Percentiles rank a stretch among this genome's conserved stretches.
These are phyloP conservation scores for Rhizopogon vinicolor DNA, from an alignment of 768 basidiomycete genomes.

Conservation along the genomic window DNA sequence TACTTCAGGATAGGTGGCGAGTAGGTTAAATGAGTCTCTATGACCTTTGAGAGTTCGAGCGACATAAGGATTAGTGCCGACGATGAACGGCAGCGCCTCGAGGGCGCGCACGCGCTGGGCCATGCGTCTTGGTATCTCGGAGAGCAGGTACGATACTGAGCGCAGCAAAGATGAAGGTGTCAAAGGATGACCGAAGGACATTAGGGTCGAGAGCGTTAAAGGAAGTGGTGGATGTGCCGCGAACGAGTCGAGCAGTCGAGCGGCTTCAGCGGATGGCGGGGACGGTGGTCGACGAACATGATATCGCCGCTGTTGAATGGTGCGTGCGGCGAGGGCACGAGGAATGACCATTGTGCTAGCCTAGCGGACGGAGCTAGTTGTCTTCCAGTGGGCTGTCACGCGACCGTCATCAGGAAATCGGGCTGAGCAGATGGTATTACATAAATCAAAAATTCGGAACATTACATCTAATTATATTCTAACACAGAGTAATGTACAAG, in stretches of 20 bases:
- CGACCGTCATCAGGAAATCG: too few relatives aligned
- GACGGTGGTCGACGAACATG: slow-evolving; percentile 40
- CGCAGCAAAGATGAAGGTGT: slow-evolving; percentile 65
- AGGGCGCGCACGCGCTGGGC: slow-evolving; percentile 71
- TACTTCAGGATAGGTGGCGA: slow-evolving; percentile 65
- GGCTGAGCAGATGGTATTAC: too few relatives aligned
- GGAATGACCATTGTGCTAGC: neutral
- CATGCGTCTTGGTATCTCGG: slow-evolving; percentile 74
- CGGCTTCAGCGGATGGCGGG: slow-evolving; percentile 47
- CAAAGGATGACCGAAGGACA: slow-evolving; percentile 74
- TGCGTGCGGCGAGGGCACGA: neutral
- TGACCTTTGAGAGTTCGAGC: slow-evolving; percentile 65
- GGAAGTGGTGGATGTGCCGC: slow-evolving; percentile 61
- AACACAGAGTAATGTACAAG: too few relatives aligned
- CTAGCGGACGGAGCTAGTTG: neutral
- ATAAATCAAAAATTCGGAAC: too few relatives aligned
- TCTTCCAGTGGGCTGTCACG: too few relatives aligned
- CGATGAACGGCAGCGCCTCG: slow-evolving; percentile 80
- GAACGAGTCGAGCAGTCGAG: slow-evolving; percentile 58
- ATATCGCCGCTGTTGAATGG: slow-evolving; percentile 7
- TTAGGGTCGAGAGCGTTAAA: slow-evolving; percentile 65
- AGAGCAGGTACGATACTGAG: slow-evolving; percentile 70
- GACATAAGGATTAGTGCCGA: slow-evolving; percentile 87
- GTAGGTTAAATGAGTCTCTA: slow-evolving; percentile 61
- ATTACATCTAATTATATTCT: too few relatives aligned